phyloP scores from a whole-genome alignment of 768 basidiomycete genomes.

The Termitomyces heimii region DNA sequence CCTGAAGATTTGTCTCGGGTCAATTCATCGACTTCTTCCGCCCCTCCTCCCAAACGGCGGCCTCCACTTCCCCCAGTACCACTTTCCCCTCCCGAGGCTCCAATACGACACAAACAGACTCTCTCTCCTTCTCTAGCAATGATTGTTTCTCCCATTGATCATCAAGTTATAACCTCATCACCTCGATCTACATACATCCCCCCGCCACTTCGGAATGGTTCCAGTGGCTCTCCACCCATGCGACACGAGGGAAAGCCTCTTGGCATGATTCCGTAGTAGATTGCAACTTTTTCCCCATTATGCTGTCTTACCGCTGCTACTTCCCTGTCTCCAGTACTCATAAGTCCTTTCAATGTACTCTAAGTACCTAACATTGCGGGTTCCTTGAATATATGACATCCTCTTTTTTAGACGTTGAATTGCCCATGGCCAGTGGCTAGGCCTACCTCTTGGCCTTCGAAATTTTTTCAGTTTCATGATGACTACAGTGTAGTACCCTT shows the following conservation, averaged over 20 bases:
- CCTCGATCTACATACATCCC: slow-evolving; percentile 26
- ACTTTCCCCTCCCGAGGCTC: slow-evolving; percentile 19
- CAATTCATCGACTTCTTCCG: slow-evolving; percentile 18
- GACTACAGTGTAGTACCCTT: too few species aligned
- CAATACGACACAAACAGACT: slow-evolving; percentile 34
- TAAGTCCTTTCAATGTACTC: neutral
- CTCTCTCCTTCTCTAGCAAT: slow-evolving; percentile 60
- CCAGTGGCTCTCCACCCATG: slow-evolving; percentile 20
- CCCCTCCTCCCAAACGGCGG: slow-evolving; percentile 31
- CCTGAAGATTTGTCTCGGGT: slow-evolving; percentile 18
- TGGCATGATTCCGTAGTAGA: slow-evolving; percentile 13
- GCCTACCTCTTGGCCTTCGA: too few species aligned
- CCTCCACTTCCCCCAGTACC: slow-evolving; percentile 23
- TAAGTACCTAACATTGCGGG: neutral
- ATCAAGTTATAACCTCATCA: slow-evolving; percentile 33
- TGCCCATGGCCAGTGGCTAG: too few species aligned
- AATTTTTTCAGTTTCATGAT: neutral
- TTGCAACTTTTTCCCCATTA: neutral
- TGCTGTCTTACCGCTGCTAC: slow-evolving; percentile 1
- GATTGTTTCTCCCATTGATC: slow-evolving; percentile 53
- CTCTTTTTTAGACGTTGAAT: neutral
- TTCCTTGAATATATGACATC: neutral
- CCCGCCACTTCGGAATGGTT: slow-evolving; percentile 20
- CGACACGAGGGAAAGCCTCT: slow-evolving; percentile 18
- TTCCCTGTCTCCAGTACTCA: neutral